Base-by-base conservation (phyloP, 495 filamentous ascomycete genomes). In the Neurospora sp. region DNA sequence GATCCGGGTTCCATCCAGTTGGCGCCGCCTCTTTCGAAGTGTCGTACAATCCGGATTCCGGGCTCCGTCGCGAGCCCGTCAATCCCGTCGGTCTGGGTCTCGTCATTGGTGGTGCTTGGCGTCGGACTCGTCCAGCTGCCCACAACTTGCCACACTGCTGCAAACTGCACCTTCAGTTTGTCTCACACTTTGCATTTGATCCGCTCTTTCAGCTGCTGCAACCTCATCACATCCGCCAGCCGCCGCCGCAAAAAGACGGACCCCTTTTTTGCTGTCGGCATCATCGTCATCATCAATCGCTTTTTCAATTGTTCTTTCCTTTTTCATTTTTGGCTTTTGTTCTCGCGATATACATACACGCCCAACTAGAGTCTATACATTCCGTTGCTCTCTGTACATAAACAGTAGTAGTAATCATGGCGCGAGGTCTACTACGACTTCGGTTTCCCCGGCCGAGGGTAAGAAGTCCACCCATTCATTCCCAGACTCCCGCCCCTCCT, bases 401-500 rank as follows among this genome's bases (percentile, higher is more conserved):
- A 61, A 61, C 27, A 61, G 14, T 35, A 61, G 17, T 35, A 61
- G 14, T 61, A 61, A 61, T 65, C 53, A 65, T 65, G 53, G 35
- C 53, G 27, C 53, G 53, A 65, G 53, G 53, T 65, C 53, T 65
- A 59, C 48, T 59, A 17, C 72, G 76, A 73, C 76, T 77, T 22
- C 75, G 78, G 73, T 74, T 82, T 70, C 80, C 81, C 4, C 80
- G 81, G 16, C 80, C 80, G 27, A 81, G 76, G 78, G 81, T 81
- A 72, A 17, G 27, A 31, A 31, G 0, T 31, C 27, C 27, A 31
- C 27, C 27, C 27, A 31, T 31, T 31, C 27, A 31, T 31, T 31
- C 27, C 27, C 27, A 31, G 27, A 31, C 27, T 31, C 2, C 27
- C 27, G 3, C 27, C 27, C 0, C 27, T 31, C 27, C 27, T 31